Conservation (phyloP, 2,329 filamentous ascomycete genomes). For the Exophiala calicioides region DNA sequence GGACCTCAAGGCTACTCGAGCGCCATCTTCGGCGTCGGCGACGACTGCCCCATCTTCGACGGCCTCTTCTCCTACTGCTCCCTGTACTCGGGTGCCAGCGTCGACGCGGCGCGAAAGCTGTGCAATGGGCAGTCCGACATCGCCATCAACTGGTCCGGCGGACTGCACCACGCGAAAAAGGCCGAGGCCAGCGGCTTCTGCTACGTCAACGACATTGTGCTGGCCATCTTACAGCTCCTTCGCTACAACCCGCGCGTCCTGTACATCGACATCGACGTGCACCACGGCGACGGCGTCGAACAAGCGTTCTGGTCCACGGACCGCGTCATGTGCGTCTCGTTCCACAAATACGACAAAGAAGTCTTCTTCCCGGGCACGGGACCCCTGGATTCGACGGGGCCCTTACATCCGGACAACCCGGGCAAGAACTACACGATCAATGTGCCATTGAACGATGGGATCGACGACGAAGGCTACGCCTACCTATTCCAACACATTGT, state of each 20-base stretch:
- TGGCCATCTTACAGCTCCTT: slow-evolving; percentile 86
- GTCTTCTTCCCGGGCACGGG: slow-evolving; percentile 90
- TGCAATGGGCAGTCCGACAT: slow-evolving; percentile 87
- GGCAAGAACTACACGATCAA: slow-evolving; percentile 90
- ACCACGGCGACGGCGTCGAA: slow-evolving; percentile 88
- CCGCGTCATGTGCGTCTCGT: slow-evolving; percentile 87
- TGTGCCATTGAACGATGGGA: slow-evolving; percentile 85
- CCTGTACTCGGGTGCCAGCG: slow-evolving; percentile 84
- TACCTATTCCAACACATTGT: slow-evolving; percentile 82
- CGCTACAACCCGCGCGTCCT: slow-evolving; percentile 80
- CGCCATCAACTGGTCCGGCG: slow-evolving; percentile 96
- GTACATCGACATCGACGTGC: slow-evolving; percentile 93
- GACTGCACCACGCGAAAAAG: slow-evolving; percentile 94
- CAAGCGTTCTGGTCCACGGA: slow-evolving; percentile 89
- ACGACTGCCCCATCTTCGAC: slow-evolving; percentile 95
- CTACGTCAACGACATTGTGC: slow-evolving; percentile 98
- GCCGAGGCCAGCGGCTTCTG: slow-evolving; percentile 93
- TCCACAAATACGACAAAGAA: slow-evolving; percentile 90
- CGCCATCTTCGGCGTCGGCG: slow-evolving; percentile 81
- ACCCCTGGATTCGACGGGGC: slow-evolving; percentile 81
- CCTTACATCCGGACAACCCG: slow-evolving; percentile 77
- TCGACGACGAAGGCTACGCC: slow-evolving; percentile 86
- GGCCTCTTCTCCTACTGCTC: slow-evolving; percentile 94
- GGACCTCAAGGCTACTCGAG: slow-evolving; percentile 28
- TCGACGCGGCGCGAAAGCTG: slow-evolving; percentile 88